Evolutionary conservation across 2,329 filamentous ascomycete species (phyloP).

Genomic region (Huntiella abstrusa): DNA sequence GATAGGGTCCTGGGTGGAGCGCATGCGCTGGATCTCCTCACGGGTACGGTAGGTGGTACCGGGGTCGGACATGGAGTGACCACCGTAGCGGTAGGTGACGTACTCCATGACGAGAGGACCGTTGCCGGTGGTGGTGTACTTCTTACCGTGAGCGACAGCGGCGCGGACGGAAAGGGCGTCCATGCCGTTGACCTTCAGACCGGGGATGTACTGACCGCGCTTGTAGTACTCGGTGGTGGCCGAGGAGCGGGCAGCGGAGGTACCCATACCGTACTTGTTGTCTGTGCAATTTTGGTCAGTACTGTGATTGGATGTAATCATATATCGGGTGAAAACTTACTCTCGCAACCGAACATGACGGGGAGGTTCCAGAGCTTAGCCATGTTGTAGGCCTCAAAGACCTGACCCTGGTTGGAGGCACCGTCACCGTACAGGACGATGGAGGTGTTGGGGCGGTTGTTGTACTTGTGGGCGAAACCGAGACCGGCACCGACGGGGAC

Average conservation of each 20-base stretch:
- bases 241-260: constrained; percentile 79
- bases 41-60: constrained; percentile 98
- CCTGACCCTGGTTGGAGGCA: constrained; percentile 97
- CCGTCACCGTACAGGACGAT: constrained; percentile 93
- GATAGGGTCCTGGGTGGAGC: constrained; percentile 95
- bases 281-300: constrained; percentile 31
- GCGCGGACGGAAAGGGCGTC: constrained; percentile 96
- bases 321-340: constrained; percentile 34
- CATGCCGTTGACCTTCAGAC: constrained; percentile 99
- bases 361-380: constrained; percentile 97
- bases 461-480: constrained; percentile 94
- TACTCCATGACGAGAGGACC: constrained; percentile 95
- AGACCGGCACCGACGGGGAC: constrained; percentile 93
- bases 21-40: constrained; percentile 99
- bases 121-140: constrained; percentile 66
- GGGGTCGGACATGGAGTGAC: constrained; percentile 99
- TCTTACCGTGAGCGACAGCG: constrained; percentile 82
- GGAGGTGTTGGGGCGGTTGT: constrained; percentile 64
- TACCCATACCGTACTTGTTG: constrained; percentile 99
- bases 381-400: constrained; percentile 99
- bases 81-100: constrained; percentile 97
- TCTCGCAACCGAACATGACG: constrained; percentile 93
- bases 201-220: constrained; percentile 98
- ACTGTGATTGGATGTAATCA: background rate
- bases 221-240: constrained; percentile 99